A percentile compares a stretch with the other conserved stretches of the same genome.
Conservation (phyloP, 805 yeast species). For the Nakazawaea ernobii region DNA sequence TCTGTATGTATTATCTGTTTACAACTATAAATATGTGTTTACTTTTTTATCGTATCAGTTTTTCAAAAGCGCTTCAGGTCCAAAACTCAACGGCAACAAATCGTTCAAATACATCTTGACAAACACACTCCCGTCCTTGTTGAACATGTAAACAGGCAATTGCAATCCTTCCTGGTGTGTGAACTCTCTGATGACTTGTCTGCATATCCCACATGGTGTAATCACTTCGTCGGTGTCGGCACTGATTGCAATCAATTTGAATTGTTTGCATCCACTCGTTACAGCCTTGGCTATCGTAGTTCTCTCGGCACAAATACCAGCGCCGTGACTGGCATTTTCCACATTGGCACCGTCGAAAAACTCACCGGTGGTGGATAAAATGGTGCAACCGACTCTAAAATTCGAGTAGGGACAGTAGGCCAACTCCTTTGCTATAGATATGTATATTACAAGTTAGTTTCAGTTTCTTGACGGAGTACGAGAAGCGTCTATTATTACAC, state of each 20-base stretch:
- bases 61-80: slow-evolving; percentile 57
- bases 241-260: slow-evolving; percentile 62
- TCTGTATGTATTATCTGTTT: background rate
- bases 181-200: slow-evolving; percentile 87
- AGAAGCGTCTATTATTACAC: too few species aligned
- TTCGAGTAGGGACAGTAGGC: slow-evolving; percentile 72
- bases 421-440: slow-evolving; percentile 44
- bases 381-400: slow-evolving; percentile 79
- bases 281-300: slow-evolving; percentile 57
- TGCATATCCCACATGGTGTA: slow-evolving; percentile 91
- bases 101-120: slow-evolving; percentile 48
- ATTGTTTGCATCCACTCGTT: slow-evolving; percentile 31
- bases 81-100: slow-evolving; percentile 78
- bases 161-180: slow-evolving; percentile 29
- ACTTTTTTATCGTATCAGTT: background rate
- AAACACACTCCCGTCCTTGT: slow-evolving; percentile 40
- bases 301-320: slow-evolving; percentile 72
- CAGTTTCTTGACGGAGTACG: too few species aligned
- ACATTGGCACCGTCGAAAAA: slow-evolving; percentile 75
- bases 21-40: background rate
- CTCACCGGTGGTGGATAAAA: slow-evolving; percentile 47
- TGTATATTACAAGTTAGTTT: slow-evolving; percentile 9
- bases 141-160: slow-evolving; percentile 65
- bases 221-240: slow-evolving; percentile 55
- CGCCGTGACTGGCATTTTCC: slow-evolving; percentile 89